Percentiles rank a stretch among this genome's conserved stretches.
Evolutionary conservation across 164 flowering plant genomes (phyloP).

Genomic region (Aristolochia contorta): DNA sequence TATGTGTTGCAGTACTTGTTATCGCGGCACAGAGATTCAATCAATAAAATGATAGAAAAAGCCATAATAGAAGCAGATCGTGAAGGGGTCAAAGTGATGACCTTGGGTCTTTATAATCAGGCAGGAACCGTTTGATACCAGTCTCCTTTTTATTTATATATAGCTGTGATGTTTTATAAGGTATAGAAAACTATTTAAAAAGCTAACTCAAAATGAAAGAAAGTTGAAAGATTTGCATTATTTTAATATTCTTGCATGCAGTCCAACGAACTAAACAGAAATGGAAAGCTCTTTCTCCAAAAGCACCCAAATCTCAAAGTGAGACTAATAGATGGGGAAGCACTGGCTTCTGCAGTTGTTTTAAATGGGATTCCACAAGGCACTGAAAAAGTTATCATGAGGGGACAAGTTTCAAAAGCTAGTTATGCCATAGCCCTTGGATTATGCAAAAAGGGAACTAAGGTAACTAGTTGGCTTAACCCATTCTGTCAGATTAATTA

Average conservation of each 20-base stretch:
- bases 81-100: conserved; percentile 46
- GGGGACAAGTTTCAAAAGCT: conserved; percentile 37
- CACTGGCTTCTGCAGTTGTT: conserved; percentile 52
- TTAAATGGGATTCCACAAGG: conserved; percentile 49
- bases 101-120: conserved; percentile 63
- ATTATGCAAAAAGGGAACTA: no score
- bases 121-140: conserved; percentile 7
- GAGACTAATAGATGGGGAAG: conserved; percentile 66
- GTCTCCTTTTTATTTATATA: neutral
- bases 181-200: no score
- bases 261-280: conserved; percentile 51
- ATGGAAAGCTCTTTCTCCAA: conserved; percentile 49
- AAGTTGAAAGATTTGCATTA: no score
- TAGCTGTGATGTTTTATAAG: no score
- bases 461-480: conserved; percentile 11
- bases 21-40: conserved; percentile 21
- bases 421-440: conserved; percentile 24
- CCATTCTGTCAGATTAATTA: neutral
- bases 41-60: no score
- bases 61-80: conserved; percentile 47
- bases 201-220: no score
- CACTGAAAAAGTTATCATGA: conserved; percentile 39
- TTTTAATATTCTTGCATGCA: conserved; percentile 14
- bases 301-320: conserved; percentile 40
- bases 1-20: neutral